Evolutionary conservation across 208 protist species (phyloP), one percentile per base, ranked within the genome.

Genomic region (Trypanosoma scelopori): DNA sequence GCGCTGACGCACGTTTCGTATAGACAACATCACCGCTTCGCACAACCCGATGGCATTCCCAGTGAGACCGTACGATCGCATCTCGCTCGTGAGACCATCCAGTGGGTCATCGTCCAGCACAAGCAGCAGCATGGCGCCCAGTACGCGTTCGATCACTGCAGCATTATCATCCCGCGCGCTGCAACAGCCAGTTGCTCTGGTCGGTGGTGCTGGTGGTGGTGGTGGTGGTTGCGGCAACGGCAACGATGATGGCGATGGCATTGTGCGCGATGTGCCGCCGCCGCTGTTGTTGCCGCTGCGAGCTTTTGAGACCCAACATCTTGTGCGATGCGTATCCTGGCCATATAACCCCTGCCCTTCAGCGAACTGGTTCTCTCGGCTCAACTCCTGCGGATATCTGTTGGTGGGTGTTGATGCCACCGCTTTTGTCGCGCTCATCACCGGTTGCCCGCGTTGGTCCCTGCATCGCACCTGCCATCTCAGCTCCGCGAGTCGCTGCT

Each of bases 81-180:
- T 43, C 27, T 39, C 20, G 11, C 16, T 18, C 7, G 16, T 39
- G 15, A 18, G 0, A 30, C 12, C 30, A 16, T 37, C n/a, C 16
- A 52, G 7, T 22, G 28, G 3, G 12, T 35, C 27, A 45, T 69
- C 63, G 42, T 42, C 41, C 18, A 48, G 28, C 22, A 53, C 22
- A 11, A 65, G 28, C 25, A 63, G 32, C 41, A 65, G 37, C 6
- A 65, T 16, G 41, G 41, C 30, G 27, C 37, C 15, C 27, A 71
- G 48, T 1, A 65, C 57, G 12, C 27, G 32, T 28, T 71, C 48
- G 1, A 63, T 7, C 9, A 49, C 15, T 22, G 30, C 51, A 23
- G 9, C 39, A n/a, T 59, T 37, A 16, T 23, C 25, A 28, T n/a
- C 22, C 39, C 13, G 4, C 15, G 25, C 18, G 41, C 15, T 22